Percentiles rank a stretch among this genome's conserved stretches.
These are phyloP conservation scores for Teratosphaeria epicoccoides DNA, from an alignment of 2,329 filamentous ascomycete genomes.

Conservation along the genomic window DNA sequence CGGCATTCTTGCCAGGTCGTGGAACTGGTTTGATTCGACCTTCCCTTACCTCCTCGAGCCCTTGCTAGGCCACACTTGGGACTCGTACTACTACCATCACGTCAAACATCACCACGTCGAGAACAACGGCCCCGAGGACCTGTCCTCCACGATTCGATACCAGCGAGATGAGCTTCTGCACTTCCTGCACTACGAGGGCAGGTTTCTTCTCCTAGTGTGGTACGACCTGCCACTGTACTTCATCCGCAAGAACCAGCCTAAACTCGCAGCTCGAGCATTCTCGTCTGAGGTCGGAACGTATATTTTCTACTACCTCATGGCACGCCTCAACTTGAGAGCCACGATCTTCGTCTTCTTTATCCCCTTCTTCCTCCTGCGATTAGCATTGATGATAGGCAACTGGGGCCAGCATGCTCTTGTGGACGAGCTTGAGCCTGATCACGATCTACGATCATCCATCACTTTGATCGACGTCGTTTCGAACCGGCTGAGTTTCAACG, in stretches of 20 bases:
- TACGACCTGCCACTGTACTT: slow-evolving; percentile 68
- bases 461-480: slow-evolving; percentile 61
- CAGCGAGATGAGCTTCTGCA: slow-evolving; percentile 57
- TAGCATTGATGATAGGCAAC: slow-evolving; percentile 71
- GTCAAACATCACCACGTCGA: slow-evolving; percentile 80
- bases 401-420: slow-evolving; percentile 80
- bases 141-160: slow-evolving; percentile 68
- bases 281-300: slow-evolving; percentile 54
- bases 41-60: slow-evolving; percentile 69
- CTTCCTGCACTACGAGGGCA: slow-evolving; percentile 61
- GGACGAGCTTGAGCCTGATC: slow-evolving; percentile 62
- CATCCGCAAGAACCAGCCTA: slow-evolving; percentile 47
- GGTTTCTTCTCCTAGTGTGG: slow-evolving; percentile 66
- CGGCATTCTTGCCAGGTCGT: slow-evolving; percentile 51
- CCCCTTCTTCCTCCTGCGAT: slow-evolving; percentile 54
- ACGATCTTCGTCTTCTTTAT: slow-evolving; percentile 56
- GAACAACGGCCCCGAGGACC: slow-evolving; percentile 61
- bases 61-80: slow-evolving; percentile 74
- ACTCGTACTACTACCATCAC: slow-evolving; percentile 76
- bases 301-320: slow-evolving; percentile 40
- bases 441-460: slow-evolving; percentile 68
- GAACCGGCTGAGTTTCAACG: slow-evolving; percentile 67
- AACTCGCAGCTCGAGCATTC: slow-evolving; percentile 44
- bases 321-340: slow-evolving; percentile 41
- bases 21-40: slow-evolving; percentile 46